Base-by-base conservation (phyloP, 2,329 filamentous ascomycete species). In the Exophiala mesophila region DNA sequence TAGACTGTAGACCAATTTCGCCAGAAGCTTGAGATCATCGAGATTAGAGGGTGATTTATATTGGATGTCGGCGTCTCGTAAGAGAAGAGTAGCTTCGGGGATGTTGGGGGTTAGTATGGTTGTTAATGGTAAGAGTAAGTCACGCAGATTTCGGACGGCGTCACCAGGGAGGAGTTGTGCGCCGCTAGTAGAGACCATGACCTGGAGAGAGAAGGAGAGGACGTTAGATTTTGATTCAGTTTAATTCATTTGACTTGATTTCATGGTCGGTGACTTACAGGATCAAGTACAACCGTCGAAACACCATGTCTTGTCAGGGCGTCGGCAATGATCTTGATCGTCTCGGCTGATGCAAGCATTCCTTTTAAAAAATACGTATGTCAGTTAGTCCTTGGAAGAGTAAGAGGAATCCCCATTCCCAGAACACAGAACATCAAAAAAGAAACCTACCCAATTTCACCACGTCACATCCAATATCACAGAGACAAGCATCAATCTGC, bases 401-500 rank as follows among this genome's bases (percentile, higher is more conserved):
- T n/a, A n/a, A n/a, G n/a, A n/a, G n/a, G n/a, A n/a, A n/a, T n/a
- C n/a, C n/a, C n/a, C n/a, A n/a, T n/a, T n/a, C n/a, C n/a, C n/a
- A n/a, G n/a, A n/a, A n/a, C n/a, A n/a, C n/a, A n/a, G n/a, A n/a
- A n/a, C n/a, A n/a, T n/a, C n/a, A n/a, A n/a, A n/a, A n/a, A n/a
- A n/a, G n/a, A 7, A 30, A 62, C 70, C 56, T 63, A 94, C 88
- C 90, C 35, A 87, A 89, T 67, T 96, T 97, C 53, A 97, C 79
- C 34, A 94, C 88, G 41, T 95, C 88, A 3, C 86, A 82, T 3
- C 83, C 85, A 47, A 97, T 78, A 66, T 97, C 92, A 32, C 81
- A 80, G 36, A 94, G 72, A 23, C 84, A 87, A 17, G 85, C 83
- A 66, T 90, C 82, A 46, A 97, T 88, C 65, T 94, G 87, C 69